Evolutionary conservation across 345 rosid genomes (phyloP).

Genomic region (Aquilaria yunnanensis): DNA sequence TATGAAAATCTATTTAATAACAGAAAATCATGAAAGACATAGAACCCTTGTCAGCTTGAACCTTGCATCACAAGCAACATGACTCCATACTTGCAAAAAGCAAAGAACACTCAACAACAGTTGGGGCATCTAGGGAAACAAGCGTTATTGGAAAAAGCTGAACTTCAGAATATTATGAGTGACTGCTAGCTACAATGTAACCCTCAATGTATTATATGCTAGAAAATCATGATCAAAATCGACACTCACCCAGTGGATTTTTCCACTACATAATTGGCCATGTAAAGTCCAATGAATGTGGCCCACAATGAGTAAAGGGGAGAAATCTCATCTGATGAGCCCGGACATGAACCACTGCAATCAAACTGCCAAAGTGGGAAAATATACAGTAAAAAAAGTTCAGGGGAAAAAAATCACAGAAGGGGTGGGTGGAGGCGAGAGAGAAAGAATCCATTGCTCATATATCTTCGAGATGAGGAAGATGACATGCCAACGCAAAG

Average conservation of each 20-base stretch:
- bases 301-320: slow-evolving; percentile 99
- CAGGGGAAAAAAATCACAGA: slow-evolving; percentile 9
- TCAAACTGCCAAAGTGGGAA: slow-evolving; percentile 38
- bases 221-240: slow-evolving; percentile 9
- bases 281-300: slow-evolving; percentile 96
- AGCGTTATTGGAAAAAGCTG: too few species aligned
- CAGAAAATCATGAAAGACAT: too few species aligned
- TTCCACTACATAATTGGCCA: slow-evolving; percentile 96
- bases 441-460: too few species aligned
- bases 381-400: not conserved
- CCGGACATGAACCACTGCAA: slow-evolving; percentile 59
- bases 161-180: too few species aligned
- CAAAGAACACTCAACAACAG: too few species aligned
- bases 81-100: too few species aligned
- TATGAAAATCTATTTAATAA: not conserved
- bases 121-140: not conserved
- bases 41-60: too few species aligned
- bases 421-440: not conserved
- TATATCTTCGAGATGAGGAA: not conserved
- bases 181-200: too few species aligned
- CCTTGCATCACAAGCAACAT: too few species aligned
- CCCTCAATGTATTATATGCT: not conserved
- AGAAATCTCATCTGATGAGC: slow-evolving; percentile 85
- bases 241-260: slow-evolving; percentile 93
- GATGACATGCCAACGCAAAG: not conserved